A percentile compares a stretch with the other conserved stretches of the same genome.
Evolutionary conservation across 1,284 basidiomycete genomes (phyloP).

Genomic region (Rhodotorula mucilaginosa): DNA sequence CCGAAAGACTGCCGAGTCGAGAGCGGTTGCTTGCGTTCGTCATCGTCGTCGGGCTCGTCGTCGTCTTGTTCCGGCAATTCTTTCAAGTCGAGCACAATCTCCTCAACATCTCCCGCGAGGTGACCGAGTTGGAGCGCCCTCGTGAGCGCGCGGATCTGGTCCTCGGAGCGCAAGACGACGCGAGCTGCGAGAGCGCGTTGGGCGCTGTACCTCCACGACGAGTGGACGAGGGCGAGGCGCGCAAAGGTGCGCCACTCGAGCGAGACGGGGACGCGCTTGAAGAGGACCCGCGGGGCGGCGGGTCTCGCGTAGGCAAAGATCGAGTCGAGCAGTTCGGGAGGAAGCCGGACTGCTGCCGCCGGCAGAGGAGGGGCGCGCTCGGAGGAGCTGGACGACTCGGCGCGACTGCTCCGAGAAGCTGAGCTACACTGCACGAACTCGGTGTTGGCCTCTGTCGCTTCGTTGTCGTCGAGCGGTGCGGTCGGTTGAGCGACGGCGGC

Average conservation of each 20-base stretch:
- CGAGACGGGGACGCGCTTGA: not conserved
- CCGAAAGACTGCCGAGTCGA: not conserved
- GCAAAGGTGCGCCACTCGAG: not conserved
- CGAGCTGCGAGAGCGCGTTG: not conserved
- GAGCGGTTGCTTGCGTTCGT: not conserved
- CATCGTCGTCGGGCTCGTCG: not conserved
- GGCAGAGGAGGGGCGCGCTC: too few species aligned
- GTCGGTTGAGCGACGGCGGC: not conserved
- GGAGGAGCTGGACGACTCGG: too few species aligned
- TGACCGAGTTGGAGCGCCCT: not conserved
- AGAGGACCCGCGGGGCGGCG: not conserved
- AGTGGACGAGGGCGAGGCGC: slow-evolving; percentile 13
- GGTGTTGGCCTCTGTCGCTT: too few species aligned
- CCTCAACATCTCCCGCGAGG: slow-evolving; percentile 6
- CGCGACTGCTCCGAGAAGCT: too few species aligned
- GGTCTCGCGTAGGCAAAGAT: slow-evolving; percentile 17
- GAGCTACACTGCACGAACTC: too few species aligned
- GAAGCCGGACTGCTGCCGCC: slow-evolving; percentile 2
- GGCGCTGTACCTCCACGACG: slow-evolving; percentile 11
- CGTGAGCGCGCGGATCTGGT: slow-evolving; percentile 8
- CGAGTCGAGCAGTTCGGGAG: slow-evolving; percentile 15
- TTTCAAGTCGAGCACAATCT: slow-evolving; percentile 24
- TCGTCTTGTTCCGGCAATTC: not conserved
- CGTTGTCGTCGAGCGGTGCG: too few species aligned
- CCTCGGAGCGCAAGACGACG: not conserved